Conservation (phyloP, 495 filamentous ascomycete genomes). For the Echria macrotheca region DNA sequence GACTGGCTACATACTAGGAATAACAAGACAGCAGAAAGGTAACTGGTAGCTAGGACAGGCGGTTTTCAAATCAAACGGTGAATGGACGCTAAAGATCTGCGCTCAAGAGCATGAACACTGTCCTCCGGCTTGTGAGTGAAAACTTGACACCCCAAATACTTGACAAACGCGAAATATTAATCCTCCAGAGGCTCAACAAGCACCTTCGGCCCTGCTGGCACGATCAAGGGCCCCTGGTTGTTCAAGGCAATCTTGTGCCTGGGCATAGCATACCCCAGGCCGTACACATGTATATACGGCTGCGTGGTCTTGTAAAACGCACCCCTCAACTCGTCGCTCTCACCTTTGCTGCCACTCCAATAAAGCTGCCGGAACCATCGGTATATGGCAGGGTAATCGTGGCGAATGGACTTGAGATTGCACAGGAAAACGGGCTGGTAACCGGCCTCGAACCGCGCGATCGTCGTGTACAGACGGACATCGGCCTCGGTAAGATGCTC, state of each 20-base stretch:
- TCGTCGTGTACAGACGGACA: slow-evolving; percentile 71
- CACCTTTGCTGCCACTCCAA: slow-evolving; percentile 54
- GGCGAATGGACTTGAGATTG: slow-evolving; percentile 70
- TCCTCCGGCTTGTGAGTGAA: no score
- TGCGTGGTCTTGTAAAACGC: slow-evolving; percentile 56
- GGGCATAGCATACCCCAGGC: slow-evolving; percentile 19
- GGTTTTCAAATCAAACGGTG: no score
- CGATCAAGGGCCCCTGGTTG: slow-evolving; percentile 19
- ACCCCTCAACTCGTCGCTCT: slow-evolving; percentile 11
- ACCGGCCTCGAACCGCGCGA: slow-evolving; percentile 71
- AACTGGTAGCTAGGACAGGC: no score
- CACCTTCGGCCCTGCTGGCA: slow-evolving; percentile 26
- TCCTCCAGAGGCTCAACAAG: slow-evolving; percentile 18
- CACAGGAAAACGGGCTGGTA: slow-evolving; percentile 84
- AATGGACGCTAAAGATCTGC: no score
- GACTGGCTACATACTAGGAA: no score
- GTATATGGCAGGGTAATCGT: slow-evolving; percentile 66
- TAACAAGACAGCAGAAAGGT: no score
- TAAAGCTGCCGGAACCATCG: slow-evolving; percentile 62
- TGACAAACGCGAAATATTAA: no score
- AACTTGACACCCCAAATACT: no score
- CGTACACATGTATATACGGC: slow-evolving; percentile 22
- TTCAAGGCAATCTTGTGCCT: slow-evolving; percentile 18
- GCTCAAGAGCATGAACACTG: no score
- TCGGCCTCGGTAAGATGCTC: slow-evolving; percentile 67